phyloP scores from a whole-genome alignment of 768 basidiomycete species.

The Lactarius sanguifluus region DNA sequence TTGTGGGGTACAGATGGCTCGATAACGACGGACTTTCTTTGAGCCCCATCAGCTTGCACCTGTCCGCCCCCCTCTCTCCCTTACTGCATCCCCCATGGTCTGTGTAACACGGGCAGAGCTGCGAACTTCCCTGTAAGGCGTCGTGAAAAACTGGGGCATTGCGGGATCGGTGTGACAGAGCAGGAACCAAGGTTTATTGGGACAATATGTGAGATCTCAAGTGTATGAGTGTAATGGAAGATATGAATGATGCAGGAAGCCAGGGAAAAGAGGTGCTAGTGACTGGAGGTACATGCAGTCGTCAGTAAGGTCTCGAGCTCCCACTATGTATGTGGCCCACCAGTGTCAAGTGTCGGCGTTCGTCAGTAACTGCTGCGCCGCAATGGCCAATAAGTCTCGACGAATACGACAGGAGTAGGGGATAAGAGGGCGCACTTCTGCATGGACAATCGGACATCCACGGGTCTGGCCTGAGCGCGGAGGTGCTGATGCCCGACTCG shows the following conservation, averaged over 20 bases:
- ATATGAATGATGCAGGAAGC: no score
- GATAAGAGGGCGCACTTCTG: conserved; percentile 15
- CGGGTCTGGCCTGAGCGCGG: background rate
- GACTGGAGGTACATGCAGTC: no score
- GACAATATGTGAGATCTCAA: no score
- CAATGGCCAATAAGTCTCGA: conserved; percentile 11
- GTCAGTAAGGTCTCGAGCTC: background rate
- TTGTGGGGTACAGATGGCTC: background rate
- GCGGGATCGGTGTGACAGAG: no score
- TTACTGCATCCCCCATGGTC: background rate
- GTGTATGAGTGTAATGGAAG: no score
- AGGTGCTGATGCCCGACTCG: no score
- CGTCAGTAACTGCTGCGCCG: background rate
- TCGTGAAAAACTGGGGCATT: no score
- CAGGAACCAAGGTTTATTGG: no score
- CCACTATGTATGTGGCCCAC: background rate
- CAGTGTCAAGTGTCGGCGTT: background rate
- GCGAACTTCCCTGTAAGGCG: background rate
- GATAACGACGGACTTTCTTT: conserved; percentile 1
- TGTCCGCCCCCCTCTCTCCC: background rate
- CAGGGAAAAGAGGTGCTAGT: no score
- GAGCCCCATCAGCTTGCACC: background rate
- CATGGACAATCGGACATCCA: background rate
- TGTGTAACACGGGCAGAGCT: background rate
- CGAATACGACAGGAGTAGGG: conserved; percentile 3